Evolutionary conservation across 345 rosid genomes (phyloP), one percentile per base, ranked within the genome.

Genomic region (Kandelia obovata): DNA sequence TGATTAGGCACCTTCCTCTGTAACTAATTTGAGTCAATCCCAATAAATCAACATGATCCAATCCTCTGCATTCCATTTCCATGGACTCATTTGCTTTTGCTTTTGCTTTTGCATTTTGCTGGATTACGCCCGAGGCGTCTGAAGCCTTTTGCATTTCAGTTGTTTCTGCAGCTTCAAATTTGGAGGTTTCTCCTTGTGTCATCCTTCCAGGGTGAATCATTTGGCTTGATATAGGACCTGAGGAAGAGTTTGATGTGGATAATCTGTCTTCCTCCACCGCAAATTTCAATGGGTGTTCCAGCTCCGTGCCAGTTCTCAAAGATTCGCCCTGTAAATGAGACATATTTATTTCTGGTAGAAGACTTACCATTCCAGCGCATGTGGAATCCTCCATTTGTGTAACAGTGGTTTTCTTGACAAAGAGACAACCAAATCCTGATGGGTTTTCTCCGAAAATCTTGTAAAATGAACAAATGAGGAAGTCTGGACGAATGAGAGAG

Each of bases 381-480:
- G 77, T 70, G 26, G 85, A 80, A 57, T 82, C 84, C 71, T 84
- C 90, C 64, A 94, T 77, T 72, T 83, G 27, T 4, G 88, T 64
- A 60, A 85, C 66, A 8, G 84, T 80, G 0, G 97, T 85, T 84
- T 86, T 94, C 78, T 94, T 94, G 58, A 88, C 96, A 69, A 94
- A 86, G 66, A 94, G 85, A 83, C 98, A 94, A 43, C 96, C 97
- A 51, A 91, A 94, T 69, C 98, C 97, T 0, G 97, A 91, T 53
- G 97, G 92, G 77, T 90, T 94, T 71, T 89, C 96, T 43, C 97
- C 97, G 58, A 91, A 94, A 53, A 91, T 88, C 69, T 94, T 91
- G 87, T 89, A 94, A 81, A 94, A 89, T 1, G 97, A 91, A 61
- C 91, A 89, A 51, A 91, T 79, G 69, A 94, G 85, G 81, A 94